Evolutionary conservation across 2,329 filamentous ascomycete species (phyloP), one percentile per base, ranked within the genome.

Genomic region (Penicillium sp.): DNA sequence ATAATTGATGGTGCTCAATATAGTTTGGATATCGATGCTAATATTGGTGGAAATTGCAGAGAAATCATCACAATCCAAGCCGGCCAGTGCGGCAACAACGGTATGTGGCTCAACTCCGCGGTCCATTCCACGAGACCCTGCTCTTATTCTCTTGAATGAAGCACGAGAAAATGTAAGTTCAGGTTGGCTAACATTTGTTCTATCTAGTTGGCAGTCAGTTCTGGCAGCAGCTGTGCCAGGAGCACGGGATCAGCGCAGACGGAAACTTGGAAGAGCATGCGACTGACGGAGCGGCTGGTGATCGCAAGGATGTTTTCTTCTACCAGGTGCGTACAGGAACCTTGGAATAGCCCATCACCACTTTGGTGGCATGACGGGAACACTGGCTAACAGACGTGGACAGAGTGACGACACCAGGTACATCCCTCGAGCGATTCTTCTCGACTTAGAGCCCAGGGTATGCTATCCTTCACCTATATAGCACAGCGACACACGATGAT

Each of bases 1-100:
- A 24, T 17, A 15, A 22, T 29, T 19, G 17, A 21, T 19, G 2
- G 3, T 9, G 26, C 35, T 26, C 10, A 43, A 3, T 42, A 8
- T 9, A 21, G 9, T 8, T 38, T 4, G 5, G 21, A 33, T 15
- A 43, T 6, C 26, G 12, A 31, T 43, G 22, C 52, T 52, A 22
- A 59, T 49, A 15, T 31, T 49, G 19, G 47, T 49, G 15, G 17
- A 5, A 13, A 48, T 19, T 49, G 1, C 62, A 96, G 93, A 73
- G 93, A 98, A 81, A 98, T 98, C 65, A 98, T 98, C 72, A 98
- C 94, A 55, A 86, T 98, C 64, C 93, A 98, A 75, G 91, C 94
- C 58, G 93, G 93, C 80, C 93, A 97, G 74, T 97, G 93, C 79
- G 93, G 91, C 80, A 97, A 97, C 76, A 96, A 90, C 82, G 91